phyloP scores from a whole-genome alignment of 805 yeast genomes.

The Candida coquimbonensis region DNA sequence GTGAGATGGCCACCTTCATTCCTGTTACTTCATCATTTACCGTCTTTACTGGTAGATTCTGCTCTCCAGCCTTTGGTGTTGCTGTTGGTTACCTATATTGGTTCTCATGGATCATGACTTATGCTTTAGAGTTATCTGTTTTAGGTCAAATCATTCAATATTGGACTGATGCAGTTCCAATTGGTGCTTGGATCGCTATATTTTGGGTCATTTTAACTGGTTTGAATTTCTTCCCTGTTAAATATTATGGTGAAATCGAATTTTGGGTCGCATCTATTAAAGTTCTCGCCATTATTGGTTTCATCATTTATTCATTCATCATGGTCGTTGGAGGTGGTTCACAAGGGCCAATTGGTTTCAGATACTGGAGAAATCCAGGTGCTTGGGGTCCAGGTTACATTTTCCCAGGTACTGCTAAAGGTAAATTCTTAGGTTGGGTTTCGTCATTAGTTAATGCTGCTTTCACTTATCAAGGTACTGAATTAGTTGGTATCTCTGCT shows the following conservation, averaged over 20 bases:
- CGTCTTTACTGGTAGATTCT: constrained; percentile 60
- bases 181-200: constrained; percentile 66
- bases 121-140: constrained; percentile 66
- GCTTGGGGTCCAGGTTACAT: constrained; percentile 64
- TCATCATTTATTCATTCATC: constrained; percentile 55
- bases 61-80: constrained; percentile 64
- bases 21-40: constrained; percentile 64
- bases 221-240: constrained; percentile 60
- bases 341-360: constrained; percentile 67
- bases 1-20: constrained; percentile 79
- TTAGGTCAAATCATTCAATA: constrained; percentile 57
- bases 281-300: constrained; percentile 65
- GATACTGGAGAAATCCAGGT: constrained; percentile 78
- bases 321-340: constrained; percentile 73
- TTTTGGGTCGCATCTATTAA: constrained; percentile 64
- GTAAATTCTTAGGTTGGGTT: constrained; percentile 62
- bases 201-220: constrained; percentile 50
- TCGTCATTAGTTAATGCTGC: constrained; percentile 65
- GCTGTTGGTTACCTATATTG: constrained; percentile 70
- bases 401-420: constrained; percentile 43
- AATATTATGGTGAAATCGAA: constrained; percentile 21
- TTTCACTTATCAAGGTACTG: constrained; percentile 76
- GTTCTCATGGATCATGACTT: constrained; percentile 74
- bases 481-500: constrained; percentile 65
- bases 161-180: constrained; percentile 66